Evolutionary conservation across 768 basidiomycete genomes (phyloP), one percentile per base, ranked within the genome.

Genomic region (Scleroderma citrinum): DNA sequence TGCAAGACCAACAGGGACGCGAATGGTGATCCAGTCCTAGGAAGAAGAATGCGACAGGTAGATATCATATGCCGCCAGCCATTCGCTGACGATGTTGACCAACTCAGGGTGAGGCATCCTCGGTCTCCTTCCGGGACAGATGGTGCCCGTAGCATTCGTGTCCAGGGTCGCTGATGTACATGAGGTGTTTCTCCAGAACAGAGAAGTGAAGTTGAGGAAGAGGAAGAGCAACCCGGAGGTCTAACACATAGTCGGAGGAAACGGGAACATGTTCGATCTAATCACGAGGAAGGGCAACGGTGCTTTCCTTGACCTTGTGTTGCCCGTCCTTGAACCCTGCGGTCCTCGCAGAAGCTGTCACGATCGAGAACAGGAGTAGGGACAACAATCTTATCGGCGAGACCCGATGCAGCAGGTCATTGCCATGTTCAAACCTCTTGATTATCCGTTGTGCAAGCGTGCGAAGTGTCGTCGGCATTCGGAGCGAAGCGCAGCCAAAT

Each of bases 21-120:
- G 77, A 35, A 86, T 60, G 6, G 72, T 78, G 12, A 87, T 68
- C 86, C 85, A 89, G 53, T 87, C 86, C 42, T 76, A 73, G 0
- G 85, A 83, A 3, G 82, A 74, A 11, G 85, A 84, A 8, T 78
- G 77, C 36, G 65, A 53, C 19, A 80, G 55, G 48, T 57, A 52
- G 23, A 87, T 64, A 30, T 80, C 83, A 49, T 83, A 73, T 3
- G 70, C 71, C 0, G 66, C 67, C 14, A 88, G 69, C 85, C 87
- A 89, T 54, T 75, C 72, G 32, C 77, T 70, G 29, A 88, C 83
- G 4, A 70, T 59, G 30, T 72, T 60, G 14, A 85, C 50, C 43
- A 77, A 82, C 44, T 75, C 71, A 0, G 70, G 68, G 54, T 75
- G 72, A 3, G 86, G 87, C 17, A 78, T 71, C 45, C 39, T 86